A percentile compares a stretch with the other conserved stretches of the same genome.
Evolutionary conservation across 306 rosid genomes (phyloP).

Genomic region (Morella rubra): DNA sequence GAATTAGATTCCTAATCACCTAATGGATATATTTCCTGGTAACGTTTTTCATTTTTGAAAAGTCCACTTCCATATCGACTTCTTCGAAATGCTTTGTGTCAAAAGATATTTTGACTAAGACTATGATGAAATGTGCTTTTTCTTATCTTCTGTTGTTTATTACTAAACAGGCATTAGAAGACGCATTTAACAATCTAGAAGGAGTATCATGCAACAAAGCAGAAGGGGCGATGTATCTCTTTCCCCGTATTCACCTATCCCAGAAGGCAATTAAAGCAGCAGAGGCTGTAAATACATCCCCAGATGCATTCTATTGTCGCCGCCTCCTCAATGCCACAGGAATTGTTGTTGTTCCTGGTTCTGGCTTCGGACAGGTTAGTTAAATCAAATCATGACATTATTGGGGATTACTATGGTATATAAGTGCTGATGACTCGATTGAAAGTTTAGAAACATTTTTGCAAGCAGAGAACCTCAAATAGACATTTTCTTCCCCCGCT

Average conservation of each 20-base stretch:
- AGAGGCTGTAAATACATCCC: constrained; percentile 53
- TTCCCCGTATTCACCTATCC: constrained; percentile 62
- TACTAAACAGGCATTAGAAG: constrained; percentile 58
- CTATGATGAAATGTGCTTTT: background rate
- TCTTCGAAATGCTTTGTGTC: background rate
- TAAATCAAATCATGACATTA: background rate
- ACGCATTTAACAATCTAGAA: constrained; percentile 69
- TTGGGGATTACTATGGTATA: background rate
- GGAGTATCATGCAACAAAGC: constrained; percentile 89
- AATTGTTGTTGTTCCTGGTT: constrained; percentile 84
- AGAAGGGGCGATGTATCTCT: constrained; percentile 92
- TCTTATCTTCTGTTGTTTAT: background rate
- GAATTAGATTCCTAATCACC: too few species aligned
- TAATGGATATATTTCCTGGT: too few species aligned
- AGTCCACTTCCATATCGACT: too few species aligned
- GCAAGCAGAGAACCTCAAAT: background rate
- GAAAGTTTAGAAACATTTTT: background rate
- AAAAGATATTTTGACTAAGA: background rate
- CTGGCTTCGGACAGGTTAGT: constrained; percentile 92
- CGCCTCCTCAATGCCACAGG: constrained; percentile 81
- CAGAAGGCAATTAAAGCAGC: constrained; percentile 83
- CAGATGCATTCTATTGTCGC: constrained; percentile 76
- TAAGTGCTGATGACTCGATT: background rate
- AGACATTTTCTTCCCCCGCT: background rate
- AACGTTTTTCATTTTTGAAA: too few species aligned